A percentile compares a stretch with the other conserved stretches of the same genome.
Evolutionary conservation across 75 land plant species (phyloP).

Genomic region (Pseudotsuga menziesii): DNA sequence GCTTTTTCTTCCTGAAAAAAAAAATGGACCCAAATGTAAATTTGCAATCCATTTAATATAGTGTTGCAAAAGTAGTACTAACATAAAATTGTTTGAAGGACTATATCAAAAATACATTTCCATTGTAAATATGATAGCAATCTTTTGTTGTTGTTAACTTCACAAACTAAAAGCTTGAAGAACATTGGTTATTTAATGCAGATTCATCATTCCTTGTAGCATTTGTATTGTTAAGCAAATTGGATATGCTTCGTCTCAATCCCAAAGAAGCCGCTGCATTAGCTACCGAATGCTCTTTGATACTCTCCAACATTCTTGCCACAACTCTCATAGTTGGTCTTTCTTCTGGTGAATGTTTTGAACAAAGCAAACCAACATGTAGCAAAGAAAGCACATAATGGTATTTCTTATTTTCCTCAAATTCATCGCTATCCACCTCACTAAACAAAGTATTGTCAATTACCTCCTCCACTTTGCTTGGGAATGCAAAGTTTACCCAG

Average conservation of each 20-base stretch:
- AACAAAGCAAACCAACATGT: constrained; percentile 21
- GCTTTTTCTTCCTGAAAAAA: too few relatives aligned
- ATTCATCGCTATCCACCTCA: background rate
- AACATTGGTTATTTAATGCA: background rate
- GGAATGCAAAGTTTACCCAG: background rate
- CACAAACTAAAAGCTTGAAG: too few relatives aligned
- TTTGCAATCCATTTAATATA: too few relatives aligned
- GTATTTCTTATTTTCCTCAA: background rate
- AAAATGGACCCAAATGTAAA: too few relatives aligned
- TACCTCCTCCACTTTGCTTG: background rate
- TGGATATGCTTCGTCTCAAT: background rate
- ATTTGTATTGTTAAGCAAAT: background rate
- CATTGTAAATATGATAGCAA: too few relatives aligned
- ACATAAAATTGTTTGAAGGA: too few relatives aligned
- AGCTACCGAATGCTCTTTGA: background rate
- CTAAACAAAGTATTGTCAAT: background rate
- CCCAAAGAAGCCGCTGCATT: background rate
- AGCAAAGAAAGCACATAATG: background rate
- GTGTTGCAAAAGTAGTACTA: too few relatives aligned
- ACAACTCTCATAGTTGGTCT: constrained; percentile 39
- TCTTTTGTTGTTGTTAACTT: too few relatives aligned
- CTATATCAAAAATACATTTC: too few relatives aligned
- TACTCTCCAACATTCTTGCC: background rate
- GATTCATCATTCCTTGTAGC: background rate
- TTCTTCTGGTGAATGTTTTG: constrained; percentile 23